A percentile compares a stretch with the other conserved stretches of the same genome.
Conservation (phyloP, 371 early-diverging fungal species). For the Racocetra persica region DNA sequence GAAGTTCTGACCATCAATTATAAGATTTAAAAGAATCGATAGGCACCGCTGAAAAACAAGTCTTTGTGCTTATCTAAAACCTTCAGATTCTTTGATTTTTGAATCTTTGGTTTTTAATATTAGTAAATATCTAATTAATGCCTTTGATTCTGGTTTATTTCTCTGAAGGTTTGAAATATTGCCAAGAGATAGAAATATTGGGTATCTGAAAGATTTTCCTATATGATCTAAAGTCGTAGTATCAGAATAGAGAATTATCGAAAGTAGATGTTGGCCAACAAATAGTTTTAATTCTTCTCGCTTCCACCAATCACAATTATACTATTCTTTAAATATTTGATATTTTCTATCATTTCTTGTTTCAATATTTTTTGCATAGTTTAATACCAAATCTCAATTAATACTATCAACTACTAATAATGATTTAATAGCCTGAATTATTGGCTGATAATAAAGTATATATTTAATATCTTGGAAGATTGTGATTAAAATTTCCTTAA, state of each 20-base stretch:
- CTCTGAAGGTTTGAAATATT: background rate
- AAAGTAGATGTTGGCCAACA: background rate
- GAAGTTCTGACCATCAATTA: background rate
- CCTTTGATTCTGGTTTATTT: background rate
- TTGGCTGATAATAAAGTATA: background rate
- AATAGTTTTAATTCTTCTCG: background rate
- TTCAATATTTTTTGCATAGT: background rate
- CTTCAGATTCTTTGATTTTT: background rate
- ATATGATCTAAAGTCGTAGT: background rate
- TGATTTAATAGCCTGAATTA: conserved; percentile 13
- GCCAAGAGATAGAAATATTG: background rate
- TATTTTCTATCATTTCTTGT: background rate
- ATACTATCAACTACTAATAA: background rate
- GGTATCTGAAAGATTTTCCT: background rate
- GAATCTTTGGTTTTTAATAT: conserved; percentile 13
- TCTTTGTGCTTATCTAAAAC: background rate
- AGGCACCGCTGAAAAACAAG: background rate
- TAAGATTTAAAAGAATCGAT: background rate
- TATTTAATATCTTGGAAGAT: background rate
- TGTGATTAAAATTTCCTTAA: background rate
- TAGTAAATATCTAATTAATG: background rate
- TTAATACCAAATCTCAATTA: background rate
- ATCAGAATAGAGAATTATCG: conserved; percentile 3
- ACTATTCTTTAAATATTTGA: background rate
- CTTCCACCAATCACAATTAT: background rate